A percentile compares a stretch with the other conserved stretches of the same genome.
These are phyloP conservation scores for Austroboletus sp. DNA, from an alignment of 1,284 basidiomycete species.

Conservation along the genomic window DNA sequence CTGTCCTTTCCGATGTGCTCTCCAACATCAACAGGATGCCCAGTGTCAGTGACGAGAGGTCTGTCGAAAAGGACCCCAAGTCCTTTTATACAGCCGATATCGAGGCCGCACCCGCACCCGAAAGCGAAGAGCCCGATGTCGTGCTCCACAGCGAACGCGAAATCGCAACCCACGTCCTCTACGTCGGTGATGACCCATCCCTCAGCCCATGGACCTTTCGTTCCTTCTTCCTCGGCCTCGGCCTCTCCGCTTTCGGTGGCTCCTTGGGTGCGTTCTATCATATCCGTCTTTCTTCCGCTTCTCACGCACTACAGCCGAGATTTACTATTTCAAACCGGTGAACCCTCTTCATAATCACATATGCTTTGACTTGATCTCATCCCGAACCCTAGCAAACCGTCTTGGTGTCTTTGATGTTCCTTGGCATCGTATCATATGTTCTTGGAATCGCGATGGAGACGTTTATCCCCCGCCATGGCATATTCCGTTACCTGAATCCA, in stretches of 20 bases:
- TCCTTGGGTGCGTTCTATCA: conserved; percentile 34
- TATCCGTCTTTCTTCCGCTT: neutral
- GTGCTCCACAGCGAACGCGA: conserved; percentile 43
- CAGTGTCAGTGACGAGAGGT: conserved; percentile 30
- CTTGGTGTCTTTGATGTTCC: conserved; percentile 45
- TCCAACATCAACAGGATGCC: conserved; percentile 13
- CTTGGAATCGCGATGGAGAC: conserved; percentile 40
- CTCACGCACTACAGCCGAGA: conserved; percentile 34
- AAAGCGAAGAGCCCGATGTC: conserved; percentile 17
- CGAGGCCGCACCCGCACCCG: conserved; percentile 27
- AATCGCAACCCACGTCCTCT: conserved; percentile 48
- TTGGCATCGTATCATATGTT: conserved; percentile 42
- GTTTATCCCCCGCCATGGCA: conserved; percentile 43
- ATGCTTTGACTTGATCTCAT: neutral
- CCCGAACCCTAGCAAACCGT: conserved; percentile 38
- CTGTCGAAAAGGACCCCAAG: conserved; percentile 15
- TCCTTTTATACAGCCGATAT: conserved; percentile 24
- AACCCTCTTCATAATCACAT: neutral
- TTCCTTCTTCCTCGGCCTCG: conserved; percentile 52
- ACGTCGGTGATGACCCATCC: conserved; percentile 48
- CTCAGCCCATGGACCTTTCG: conserved; percentile 56
- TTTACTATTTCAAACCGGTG: conserved; percentile 59
- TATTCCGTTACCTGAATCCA: conserved; percentile 53
- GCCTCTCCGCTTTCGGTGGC: conserved; percentile 56
- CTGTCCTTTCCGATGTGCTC: neutral